A percentile compares a stretch with the other conserved stretches of the same genome.
These are phyloP conservation scores for Aspergillus fumigatus DNA, from an alignment of 2,329 filamentous ascomycete species.

Conservation along the genomic window DNA sequence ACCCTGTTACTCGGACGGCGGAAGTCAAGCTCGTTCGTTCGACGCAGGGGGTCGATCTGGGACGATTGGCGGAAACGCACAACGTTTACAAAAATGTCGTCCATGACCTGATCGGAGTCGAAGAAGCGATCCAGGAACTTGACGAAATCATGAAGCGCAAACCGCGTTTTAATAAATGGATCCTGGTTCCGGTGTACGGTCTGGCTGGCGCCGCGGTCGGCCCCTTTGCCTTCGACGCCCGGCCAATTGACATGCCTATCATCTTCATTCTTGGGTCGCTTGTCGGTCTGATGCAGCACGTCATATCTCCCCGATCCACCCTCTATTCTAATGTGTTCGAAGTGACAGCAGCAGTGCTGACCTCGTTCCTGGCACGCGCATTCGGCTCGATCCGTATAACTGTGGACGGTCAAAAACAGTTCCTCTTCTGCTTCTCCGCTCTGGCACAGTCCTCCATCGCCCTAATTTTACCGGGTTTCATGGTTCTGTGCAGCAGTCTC, in stretches of 20 bases:
- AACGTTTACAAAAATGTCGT: slow-evolving; percentile 43
- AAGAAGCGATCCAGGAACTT: slow-evolving; percentile 37
- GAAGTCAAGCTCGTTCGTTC: slow-evolving; percentile 40
- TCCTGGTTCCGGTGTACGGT: slow-evolving; percentile 63
- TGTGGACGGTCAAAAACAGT: slow-evolving; percentile 15
- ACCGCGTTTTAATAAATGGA: slow-evolving; percentile 50
- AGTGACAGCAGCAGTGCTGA: slow-evolving; percentile 58
- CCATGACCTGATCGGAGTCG: slow-evolving; percentile 40
- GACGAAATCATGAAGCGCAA: slow-evolving; percentile 52
- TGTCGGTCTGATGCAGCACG: slow-evolving; percentile 68
- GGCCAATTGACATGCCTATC: slow-evolving; percentile 71
- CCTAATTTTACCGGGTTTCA: slow-evolving; percentile 63
- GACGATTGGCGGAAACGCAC: slow-evolving; percentile 39
- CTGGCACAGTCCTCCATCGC: slow-evolving; percentile 65
- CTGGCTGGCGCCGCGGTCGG: slow-evolving; percentile 69
- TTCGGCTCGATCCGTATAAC: slow-evolving; percentile 57
- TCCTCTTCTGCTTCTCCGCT: slow-evolving; percentile 64
- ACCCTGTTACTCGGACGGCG: slow-evolving; percentile 39
- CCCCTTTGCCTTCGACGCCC: slow-evolving; percentile 71
- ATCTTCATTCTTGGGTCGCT: slow-evolving; percentile 69
- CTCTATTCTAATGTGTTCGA: slow-evolving; percentile 61
- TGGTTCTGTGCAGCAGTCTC: slow-evolving; percentile 53
- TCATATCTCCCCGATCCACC: slow-evolving; percentile 69
- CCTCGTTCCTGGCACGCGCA: slow-evolving; percentile 62
- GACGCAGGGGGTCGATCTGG: slow-evolving; percentile 38